Evolutionary conservation across 805 yeast species (phyloP).

Genomic region (Metschnikowia rubicola): DNA sequence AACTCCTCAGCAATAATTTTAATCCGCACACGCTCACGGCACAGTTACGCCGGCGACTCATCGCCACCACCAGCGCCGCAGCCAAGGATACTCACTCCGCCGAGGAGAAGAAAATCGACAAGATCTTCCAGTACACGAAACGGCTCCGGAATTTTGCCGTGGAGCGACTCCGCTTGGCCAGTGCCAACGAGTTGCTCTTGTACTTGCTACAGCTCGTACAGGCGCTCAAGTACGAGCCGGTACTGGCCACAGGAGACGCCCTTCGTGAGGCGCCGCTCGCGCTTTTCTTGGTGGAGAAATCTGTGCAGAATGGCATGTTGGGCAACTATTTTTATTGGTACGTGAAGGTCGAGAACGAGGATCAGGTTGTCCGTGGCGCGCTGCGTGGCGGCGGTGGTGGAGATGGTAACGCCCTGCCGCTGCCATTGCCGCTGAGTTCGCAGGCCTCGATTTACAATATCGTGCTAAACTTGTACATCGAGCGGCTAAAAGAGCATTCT

Average conservation of each 20-base stretch:
- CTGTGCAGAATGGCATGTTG: conserved; percentile 59
- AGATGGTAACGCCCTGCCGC: neutral
- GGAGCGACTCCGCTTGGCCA: conserved; percentile 71
- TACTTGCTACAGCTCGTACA: conserved; percentile 88
- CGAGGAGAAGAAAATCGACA: conserved; percentile 30
- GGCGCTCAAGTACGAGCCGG: conserved; percentile 75
- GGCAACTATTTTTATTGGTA: conserved; percentile 92
- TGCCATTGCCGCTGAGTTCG: neutral
- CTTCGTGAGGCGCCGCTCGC: conserved; percentile 58
- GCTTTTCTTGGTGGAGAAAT: conserved; percentile 69
- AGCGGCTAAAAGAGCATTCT: conserved; percentile 29
- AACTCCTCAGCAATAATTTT: conserved; percentile 76
- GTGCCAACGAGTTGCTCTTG: conserved; percentile 74
- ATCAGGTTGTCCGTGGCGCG: conserved; percentile 29
- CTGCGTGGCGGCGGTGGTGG: neutral
- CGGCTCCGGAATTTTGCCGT: conserved; percentile 86
- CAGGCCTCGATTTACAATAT: conserved; percentile 27
- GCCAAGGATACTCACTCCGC: conserved; percentile 14
- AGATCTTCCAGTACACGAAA: conserved; percentile 40
- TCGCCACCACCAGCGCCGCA: conserved; percentile 13
- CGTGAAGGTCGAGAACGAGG: conserved; percentile 82
- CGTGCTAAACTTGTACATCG: conserved; percentile 41
- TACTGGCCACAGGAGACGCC: conserved; percentile 19
- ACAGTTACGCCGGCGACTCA: conserved; percentile 13
- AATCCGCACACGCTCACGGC: conserved; percentile 40